These are phyloP conservation scores for Aspergillus cavernicola DNA, from an alignment of 495 filamentous ascomycete genomes.

Conservation along the genomic window DNA sequence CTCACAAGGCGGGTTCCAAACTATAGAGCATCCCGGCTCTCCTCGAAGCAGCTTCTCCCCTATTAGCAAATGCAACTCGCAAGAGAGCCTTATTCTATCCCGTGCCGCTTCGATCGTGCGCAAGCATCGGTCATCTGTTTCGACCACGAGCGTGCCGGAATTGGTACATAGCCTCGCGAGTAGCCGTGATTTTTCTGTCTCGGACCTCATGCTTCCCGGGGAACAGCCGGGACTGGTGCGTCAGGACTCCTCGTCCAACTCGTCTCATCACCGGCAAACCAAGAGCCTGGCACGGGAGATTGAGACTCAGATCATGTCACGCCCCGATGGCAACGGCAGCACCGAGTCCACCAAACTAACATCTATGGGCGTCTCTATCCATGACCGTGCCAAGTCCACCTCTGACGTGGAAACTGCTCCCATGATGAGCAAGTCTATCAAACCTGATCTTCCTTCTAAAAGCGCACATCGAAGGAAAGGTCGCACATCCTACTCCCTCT, in stretches of 20 bases:
- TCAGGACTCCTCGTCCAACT: constrained; percentile 20
- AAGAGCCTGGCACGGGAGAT: constrained; percentile 37
- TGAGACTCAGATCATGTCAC: constrained; percentile 28
- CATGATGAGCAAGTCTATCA: constrained; percentile 3
- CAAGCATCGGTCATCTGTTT: constrained; percentile 53
- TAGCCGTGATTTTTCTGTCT: constrained; percentile 43
- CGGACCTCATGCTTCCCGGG: constrained; percentile 28
- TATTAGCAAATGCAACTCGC: constrained; percentile 56
- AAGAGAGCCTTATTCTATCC: constrained; percentile 53
- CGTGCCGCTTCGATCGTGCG: constrained; percentile 46
- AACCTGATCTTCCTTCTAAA: constrained; percentile 10
- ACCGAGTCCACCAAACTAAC: constrained; percentile 21
- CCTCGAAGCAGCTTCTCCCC: constrained; percentile 52
- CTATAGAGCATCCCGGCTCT: constrained; percentile 38
- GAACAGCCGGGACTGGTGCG: constrained; percentile 25
- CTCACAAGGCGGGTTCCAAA: constrained; percentile 35
- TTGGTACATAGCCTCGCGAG: constrained; percentile 46
- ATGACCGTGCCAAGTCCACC: constrained; percentile 38
- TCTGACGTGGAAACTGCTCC: constrained; percentile 28
- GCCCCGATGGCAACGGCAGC: constrained; percentile 25
- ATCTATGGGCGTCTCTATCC: constrained; percentile 11
- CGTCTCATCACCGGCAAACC: constrained; percentile 38
- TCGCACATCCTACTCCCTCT: constrained; percentile 44
- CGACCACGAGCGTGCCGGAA: constrained; percentile 54
- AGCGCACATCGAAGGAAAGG: constrained; percentile 23